phyloP scores from a whole-genome alignment of 1,284 basidiomycete genomes.

The Fomitopsis palustris region DNA sequence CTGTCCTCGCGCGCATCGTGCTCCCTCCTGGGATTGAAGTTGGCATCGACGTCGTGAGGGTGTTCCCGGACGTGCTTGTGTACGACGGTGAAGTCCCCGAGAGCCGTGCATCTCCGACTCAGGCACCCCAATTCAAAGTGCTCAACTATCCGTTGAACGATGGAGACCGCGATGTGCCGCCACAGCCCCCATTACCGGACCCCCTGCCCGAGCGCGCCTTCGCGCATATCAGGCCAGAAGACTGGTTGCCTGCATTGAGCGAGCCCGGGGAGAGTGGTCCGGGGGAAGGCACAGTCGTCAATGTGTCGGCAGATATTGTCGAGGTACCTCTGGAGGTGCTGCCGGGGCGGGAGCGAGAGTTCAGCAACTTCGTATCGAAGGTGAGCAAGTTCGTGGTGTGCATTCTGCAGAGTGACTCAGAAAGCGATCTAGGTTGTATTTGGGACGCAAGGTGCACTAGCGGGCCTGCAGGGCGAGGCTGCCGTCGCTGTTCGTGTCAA shows the following conservation, averaged over 20 bases:
- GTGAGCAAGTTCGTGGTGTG: slow-evolving; percentile 31
- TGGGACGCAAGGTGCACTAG: slow-evolving; percentile 57
- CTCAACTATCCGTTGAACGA: slow-evolving; percentile 3
- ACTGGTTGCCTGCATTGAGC: slow-evolving; percentile 61
- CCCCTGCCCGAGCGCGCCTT: slow-evolving; percentile 70
- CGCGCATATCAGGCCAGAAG: slow-evolving; percentile 63
- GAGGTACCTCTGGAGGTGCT: slow-evolving; percentile 74
- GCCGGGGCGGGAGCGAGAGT: slow-evolving; percentile 68
- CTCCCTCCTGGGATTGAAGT: slow-evolving; percentile 66
- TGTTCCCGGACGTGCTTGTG: slow-evolving; percentile 71
- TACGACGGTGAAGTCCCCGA: slow-evolving; percentile 66
- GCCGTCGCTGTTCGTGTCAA: slow-evolving; percentile 57
- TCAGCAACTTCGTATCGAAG: slow-evolving; percentile 72
- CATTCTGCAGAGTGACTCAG: neutral
- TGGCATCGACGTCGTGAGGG: slow-evolving; percentile 52
- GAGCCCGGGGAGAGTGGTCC: slow-evolving; percentile 35
- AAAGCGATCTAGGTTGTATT: slow-evolving; percentile 54
- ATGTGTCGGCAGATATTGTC: slow-evolving; percentile 57
- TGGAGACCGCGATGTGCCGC: slow-evolving; percentile 29
- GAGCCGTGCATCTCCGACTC: slow-evolving; percentile 14
- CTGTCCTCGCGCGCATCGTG: slow-evolving; percentile 58
- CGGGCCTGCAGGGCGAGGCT: slow-evolving; percentile 64
- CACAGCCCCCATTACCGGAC: slow-evolving; percentile 47
- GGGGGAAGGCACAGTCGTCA: slow-evolving; percentile 50
- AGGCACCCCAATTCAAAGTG: neutral